A percentile compares a stretch with the other conserved stretches of the same genome.
These are phyloP conservation scores for Phragmites australis DNA, from an alignment of 176 grass and related monocot species.

Conservation along the genomic window DNA sequence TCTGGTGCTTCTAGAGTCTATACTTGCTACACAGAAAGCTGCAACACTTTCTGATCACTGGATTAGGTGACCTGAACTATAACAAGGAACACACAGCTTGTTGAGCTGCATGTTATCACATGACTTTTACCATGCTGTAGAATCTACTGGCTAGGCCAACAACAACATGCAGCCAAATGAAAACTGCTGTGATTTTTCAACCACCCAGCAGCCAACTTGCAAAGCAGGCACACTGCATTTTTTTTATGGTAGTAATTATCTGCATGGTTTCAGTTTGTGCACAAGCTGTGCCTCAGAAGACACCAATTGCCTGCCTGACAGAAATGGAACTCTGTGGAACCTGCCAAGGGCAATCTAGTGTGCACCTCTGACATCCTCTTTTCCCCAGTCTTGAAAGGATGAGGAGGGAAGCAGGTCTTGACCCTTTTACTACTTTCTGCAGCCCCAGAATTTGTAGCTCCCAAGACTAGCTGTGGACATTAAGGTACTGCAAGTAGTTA, in stretches of 20 bases:
- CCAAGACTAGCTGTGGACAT: neutral
- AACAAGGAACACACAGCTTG: neutral
- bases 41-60: neutral
- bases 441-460: neutral
- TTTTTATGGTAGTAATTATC: neutral
- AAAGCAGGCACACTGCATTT: neutral
- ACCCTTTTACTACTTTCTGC: conserved; percentile 40
- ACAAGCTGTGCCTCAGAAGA: conserved; percentile 25
- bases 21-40: neutral
- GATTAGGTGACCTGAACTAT: neutral
- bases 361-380: conserved; percentile 19
- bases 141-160: conserved; percentile 8
- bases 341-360: conserved; percentile 53
- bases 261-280: conserved; percentile 28
- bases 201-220: neutral
- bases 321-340: conserved; percentile 46
- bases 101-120: neutral
- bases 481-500: neutral
- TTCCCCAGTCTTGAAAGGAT: neutral
- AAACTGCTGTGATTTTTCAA: conserved; percentile 31
- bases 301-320: conserved; percentile 7
- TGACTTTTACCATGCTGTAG: conserved; percentile 30
- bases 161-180: conserved; percentile 28
- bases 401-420: neutral
- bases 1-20: neutral